phyloP scores from a whole-genome alignment of 2,329 filamentous ascomycete species.

The Parastagonospora avenae region DNA sequence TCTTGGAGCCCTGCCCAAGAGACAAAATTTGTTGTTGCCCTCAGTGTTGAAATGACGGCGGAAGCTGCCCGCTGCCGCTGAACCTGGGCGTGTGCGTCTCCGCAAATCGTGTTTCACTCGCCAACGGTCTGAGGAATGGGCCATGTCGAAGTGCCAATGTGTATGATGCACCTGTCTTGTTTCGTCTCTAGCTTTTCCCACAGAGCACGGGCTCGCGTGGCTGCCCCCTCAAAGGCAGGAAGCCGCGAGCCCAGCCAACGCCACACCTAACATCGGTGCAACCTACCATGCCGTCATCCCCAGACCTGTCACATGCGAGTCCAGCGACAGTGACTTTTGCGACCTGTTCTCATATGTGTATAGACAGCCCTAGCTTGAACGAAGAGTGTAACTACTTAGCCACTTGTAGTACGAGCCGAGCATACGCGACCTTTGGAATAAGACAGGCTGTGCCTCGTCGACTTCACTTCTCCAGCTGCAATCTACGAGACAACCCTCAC shows the following conservation, averaged over 20 bases:
- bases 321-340: background rate
- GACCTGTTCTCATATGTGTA: too few species aligned
- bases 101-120: conserved; percentile 1
- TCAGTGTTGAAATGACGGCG: conserved; percentile 12
- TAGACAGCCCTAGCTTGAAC: too few species aligned
- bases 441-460: conserved; percentile 3
- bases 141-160: background rate
- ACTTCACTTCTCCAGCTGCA: background rate
- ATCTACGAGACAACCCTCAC: background rate
- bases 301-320: background rate
- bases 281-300: background rate
- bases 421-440: conserved; percentile 3
- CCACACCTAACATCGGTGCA: background rate
- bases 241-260: background rate
- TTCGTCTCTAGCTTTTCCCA: background rate
- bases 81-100: conserved; percentile 2
- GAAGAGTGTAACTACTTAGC: conserved; percentile 4
- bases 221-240: background rate
- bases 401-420: conserved; percentile 13
- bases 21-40: background rate
- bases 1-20: background rate
- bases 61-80: background rate
- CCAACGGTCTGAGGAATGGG: background rate
- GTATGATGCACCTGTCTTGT: background rate
- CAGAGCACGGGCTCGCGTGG: conserved; percentile 1